Base-by-base conservation (phyloP, 225 moss, liverwort and hornwort species). In the Sphagnum tenellum region DNA sequence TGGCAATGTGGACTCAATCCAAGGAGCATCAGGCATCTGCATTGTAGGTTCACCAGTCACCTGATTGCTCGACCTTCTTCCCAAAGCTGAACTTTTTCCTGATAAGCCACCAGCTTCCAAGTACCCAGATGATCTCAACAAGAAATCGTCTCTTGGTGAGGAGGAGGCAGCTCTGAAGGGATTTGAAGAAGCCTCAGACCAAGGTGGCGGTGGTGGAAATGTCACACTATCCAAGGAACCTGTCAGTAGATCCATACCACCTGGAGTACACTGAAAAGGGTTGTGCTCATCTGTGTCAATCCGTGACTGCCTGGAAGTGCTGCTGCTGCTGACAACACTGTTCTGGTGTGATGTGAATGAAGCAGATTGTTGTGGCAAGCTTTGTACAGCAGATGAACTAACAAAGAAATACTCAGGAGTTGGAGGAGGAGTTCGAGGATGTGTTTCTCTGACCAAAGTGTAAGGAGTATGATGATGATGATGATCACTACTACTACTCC, bases 221-320 rank as follows among this genome's bases (percentile, higher is more conserved):
- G 60, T 8, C 59, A 67, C 61, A 60, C 67, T 67, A 3, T 48
- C 69, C 56, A 74, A 59, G 60, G 64, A 45, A n/a, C 75, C 79
- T 56, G 83, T 83, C 56, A 83, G 77, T 53, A 83, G 63, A 68
- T 83, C 83, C 44, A 83, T 67, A 4, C 73, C 77, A 12, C 50
- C 64, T 56, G 68, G 69, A 51, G 13, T 54, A 46, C 50, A 58
- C 58, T 63, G 56, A 48, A 49, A 50, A 8, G 3, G 49, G 14
- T 11, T 49, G 10, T 9, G 49, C 47, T 29, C 29, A 29, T 29
- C 29, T 29, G 29, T 29, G 29, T 29, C 29, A 29, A 0, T 29
- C 29, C 29, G 29, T 29, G 29, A 29, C 45, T 50, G 47, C 10
- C 5, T 46, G 71, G 8, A 56, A 12, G 55, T 52, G 64, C 64